These are phyloP conservation scores for Pichia kudriavzevii DNA, from an alignment of 1,139 yeast genomes.

Conservation along the genomic window DNA sequence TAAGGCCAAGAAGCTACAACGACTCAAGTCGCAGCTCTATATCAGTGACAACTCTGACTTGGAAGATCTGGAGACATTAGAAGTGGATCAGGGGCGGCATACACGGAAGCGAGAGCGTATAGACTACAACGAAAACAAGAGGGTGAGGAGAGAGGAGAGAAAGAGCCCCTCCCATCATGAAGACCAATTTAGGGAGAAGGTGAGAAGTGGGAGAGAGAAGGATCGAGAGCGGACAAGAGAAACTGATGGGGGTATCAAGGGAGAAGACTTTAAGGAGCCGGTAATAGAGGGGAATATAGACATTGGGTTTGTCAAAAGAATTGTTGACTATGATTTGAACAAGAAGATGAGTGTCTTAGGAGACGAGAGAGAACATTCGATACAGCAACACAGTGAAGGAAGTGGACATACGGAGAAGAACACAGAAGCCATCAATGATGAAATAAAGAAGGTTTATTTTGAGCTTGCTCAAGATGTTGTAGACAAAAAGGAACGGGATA, in stretches of 20 bases:
- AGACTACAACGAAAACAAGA: conserved; percentile 23
- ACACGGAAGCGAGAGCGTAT: conserved; percentile 10
- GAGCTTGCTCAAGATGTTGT: too few relatives aligned
- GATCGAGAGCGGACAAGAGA: too few relatives aligned
- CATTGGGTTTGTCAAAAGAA: conserved; percentile 2
- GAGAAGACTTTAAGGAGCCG: too few relatives aligned
- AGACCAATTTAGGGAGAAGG: not conserved
- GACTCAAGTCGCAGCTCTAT: conserved; percentile 18
- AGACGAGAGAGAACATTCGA: conserved; percentile 1
- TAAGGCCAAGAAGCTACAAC: conserved; percentile 14
- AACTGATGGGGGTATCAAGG: too few relatives aligned
- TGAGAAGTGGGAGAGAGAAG: too few relatives aligned
- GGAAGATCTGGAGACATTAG: conserved; percentile 16
- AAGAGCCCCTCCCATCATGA: not conserved
- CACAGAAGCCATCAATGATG: too few relatives aligned
- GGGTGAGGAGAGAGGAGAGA: not conserved
- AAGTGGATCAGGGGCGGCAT: conserved; percentile 10
- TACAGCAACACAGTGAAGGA: too few relatives aligned
- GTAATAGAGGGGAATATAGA: too few relatives aligned
- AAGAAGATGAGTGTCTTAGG: conserved; percentile 9
- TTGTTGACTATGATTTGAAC: conserved; percentile 7
- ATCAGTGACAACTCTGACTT: conserved; percentile 22
- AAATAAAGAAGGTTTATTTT: not conserved
- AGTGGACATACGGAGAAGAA: too few relatives aligned
- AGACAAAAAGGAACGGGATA: too few relatives aligned